Base-by-base conservation (phyloP, 768 basidiomycete genomes). In the Crucibulum laeve region DNA sequence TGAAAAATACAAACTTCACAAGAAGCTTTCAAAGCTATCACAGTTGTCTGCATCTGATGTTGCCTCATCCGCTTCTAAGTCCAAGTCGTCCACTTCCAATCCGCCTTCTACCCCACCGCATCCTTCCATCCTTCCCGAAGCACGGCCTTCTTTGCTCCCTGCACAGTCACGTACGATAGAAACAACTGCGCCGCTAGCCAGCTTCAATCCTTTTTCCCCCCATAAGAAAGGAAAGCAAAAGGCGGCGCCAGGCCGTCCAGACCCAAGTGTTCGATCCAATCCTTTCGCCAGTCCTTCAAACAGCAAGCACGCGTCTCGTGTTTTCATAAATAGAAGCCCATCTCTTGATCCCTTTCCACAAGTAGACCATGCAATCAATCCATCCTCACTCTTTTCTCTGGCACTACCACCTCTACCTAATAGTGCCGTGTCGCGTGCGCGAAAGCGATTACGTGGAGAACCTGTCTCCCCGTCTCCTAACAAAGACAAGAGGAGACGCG, bases 201-300 rank as follows among this genome's bases (percentile, higher is more conserved):
- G 74, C 1, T 83, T 76, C 51, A 91, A 91, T 56, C 88, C 87
- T 5, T 90, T 90, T 63, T 90, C 87, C 25, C 87, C 87, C 5
- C 66, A 73, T 50, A 90, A 89, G 67, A 77, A 77, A 42, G 41
- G 49, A 49, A 82, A 72, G 54, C 69, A 64, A 39, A 79, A 75
- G 45, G 64, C 65, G 39, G 70, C 57, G 43, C 25, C 18, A 25
- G n/a, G 11, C 7, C 10, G 5, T 6, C 8, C 14, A 5, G 22
- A 17, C 13, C 8, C 23, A 15, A 17, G 14, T 7, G 46, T 49
- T 46, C n/a, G n/a, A n/a, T 40, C 63, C 28, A 77, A 79, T 57
- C 70, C 73, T 25, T 73, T 76, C 44, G 54, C 64, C 32, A 79
- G 74, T 25, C 72, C 77, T 17, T 45, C 52, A 63, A 56, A 44